Evolutionary conservation across 306 rosid genomes (phyloP), one percentile per base, ranked within the genome.

Genomic region (Oxytropis ochrocephala): DNA sequence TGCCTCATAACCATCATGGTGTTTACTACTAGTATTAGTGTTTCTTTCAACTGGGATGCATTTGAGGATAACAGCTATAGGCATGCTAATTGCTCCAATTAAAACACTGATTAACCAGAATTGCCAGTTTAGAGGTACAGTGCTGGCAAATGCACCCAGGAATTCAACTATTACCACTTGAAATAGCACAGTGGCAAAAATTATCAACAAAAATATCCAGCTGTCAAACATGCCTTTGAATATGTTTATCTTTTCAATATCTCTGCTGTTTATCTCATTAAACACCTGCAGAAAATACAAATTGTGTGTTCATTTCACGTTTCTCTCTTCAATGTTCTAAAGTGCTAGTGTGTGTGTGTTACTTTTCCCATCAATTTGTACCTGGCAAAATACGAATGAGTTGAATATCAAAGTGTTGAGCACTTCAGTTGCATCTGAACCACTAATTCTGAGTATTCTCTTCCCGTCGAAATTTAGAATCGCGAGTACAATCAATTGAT

Each of bases 321-420:
- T 24, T 24, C 29, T 24, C 29, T 24, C 29, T 24, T 24, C 29
- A 24, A 24, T 24, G 29, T 24, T 24, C 29, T 24, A 24, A 24
- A 24, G 29, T 24, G 29, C 29, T 24, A 24, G 29, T 1, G 29
- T 24, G 29, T 24, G 29, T 3, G 29, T 24, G 29, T 24, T 24
- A 24, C 2, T 24, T 24, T 24, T 24, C 29, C 29, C 29, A 24
- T 1, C 29, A 24, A 24, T 1, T 53, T 12, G 36, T 82, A 94
- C 97, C 99, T 94, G 99, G 80, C 97, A 94, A 76, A 94, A 94
- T 61, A 94, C 96, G 16, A 94, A 94, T 12, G 97, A 66, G 79
- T 94, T 94, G 86, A 94, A 94, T 74, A 94, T 89, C 79, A 94
- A 13, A 32, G 99, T 94, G 84, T 91, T 77, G 46, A 94, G 92